Evolutionary conservation across 345 rosid species (phyloP), one percentile per base, ranked within the genome.

Genomic region (Schrenkiella parvula): DNA sequence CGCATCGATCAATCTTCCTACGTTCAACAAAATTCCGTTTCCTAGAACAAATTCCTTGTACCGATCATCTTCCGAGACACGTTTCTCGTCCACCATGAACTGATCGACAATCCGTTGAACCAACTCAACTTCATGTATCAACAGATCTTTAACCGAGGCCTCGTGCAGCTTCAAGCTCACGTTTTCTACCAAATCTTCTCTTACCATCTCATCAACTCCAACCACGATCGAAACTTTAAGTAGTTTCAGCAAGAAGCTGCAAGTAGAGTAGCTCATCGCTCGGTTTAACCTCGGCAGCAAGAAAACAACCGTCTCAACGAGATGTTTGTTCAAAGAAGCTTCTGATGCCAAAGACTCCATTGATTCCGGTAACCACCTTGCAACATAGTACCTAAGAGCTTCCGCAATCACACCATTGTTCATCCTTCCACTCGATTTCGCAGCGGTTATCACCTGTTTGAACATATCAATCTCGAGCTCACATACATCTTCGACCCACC

Each of bases 401-500:
- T 91, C 98, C 9, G 83, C 91, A 26, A 93, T 83, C 12, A 86
- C 85, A 1, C 59, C 53, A 19, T 84, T 78, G 41, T 87, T 89
- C 89, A 91, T 89, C 71, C 89, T 84, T 39, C 92, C 97, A 75
- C 90, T 93, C 0, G 90, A 86, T 56, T 82, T 93, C 43, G 89
- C 86, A 70, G 83, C 70, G 47, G 72, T 32, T 69, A 93, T 83
- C 17, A 91, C 88, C 72, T 80, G 78, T 79, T 91, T 85, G 64
- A 84, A 93, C 64, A 87, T 81, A 81, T 84, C 88, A 65, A 91
- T 81, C 59, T 91, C 96, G 6, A 93, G 85, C 69, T 89, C 98
- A 46, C 89, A 88, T 17, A 87, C 66, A 82, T 91, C 98, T 88
- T 93, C 98, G 2, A 89, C 92, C 98, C 98, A 93, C 98, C 97